phyloP scores from a whole-genome alignment of 148 eudicot species.

The Rhododendron williamsianum region DNA sequence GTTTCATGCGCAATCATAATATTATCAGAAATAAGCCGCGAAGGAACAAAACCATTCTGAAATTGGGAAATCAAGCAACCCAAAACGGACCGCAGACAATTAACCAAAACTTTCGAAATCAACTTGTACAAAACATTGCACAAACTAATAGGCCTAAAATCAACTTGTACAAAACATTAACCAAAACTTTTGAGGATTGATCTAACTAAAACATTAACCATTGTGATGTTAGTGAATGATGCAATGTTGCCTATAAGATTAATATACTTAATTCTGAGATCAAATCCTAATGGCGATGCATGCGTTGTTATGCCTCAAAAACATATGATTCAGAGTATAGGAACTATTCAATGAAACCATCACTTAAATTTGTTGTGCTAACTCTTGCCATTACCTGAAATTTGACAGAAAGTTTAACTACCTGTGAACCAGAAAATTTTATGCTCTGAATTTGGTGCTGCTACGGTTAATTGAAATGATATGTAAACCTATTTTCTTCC shows the following conservation, averaged over 20 bases:
- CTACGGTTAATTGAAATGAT: too few relatives aligned
- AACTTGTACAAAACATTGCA: too few relatives aligned
- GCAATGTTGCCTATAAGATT: background rate
- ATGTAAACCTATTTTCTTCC: too few relatives aligned
- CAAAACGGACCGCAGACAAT: too few relatives aligned
- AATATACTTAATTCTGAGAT: background rate
- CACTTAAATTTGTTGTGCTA: background rate
- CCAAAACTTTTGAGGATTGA: constrained; percentile 5
- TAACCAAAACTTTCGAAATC: too few relatives aligned
- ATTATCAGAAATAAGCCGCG: too few relatives aligned
- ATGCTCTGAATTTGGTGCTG: background rate
- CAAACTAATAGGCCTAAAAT: too few relatives aligned
- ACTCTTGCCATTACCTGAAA: background rate
- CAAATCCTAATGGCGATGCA: too few relatives aligned
- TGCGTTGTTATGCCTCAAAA: background rate
- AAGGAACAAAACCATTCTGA: too few relatives aligned
- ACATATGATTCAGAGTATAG: background rate
- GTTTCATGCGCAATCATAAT: too few relatives aligned
- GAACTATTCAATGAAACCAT: background rate
- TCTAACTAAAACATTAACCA: background rate
- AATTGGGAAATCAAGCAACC: too few relatives aligned
- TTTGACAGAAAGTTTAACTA: background rate
- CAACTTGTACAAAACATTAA: too few relatives aligned
- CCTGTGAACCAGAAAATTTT: background rate
- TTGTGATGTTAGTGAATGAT: background rate